These are phyloP conservation scores for Suillus clintonianus DNA, from an alignment of 768 basidiomycete genomes.

Conservation along the genomic window DNA sequence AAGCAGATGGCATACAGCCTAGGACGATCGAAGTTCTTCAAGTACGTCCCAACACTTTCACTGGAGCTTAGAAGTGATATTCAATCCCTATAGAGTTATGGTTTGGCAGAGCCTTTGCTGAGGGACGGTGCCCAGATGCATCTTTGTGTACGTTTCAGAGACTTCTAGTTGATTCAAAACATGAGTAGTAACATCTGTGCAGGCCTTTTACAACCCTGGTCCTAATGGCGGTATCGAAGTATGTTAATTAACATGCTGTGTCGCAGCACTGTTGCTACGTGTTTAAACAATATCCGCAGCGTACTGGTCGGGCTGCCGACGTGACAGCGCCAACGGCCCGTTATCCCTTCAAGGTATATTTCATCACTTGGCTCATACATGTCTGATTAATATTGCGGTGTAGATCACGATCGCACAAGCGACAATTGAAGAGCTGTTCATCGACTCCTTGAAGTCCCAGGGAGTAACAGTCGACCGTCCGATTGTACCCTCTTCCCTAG, in stretches of 20 bases:
- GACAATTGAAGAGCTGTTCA: slow-evolving; percentile 43
- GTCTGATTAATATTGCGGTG: not conserved
- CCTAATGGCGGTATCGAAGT: slow-evolving; percentile 65
- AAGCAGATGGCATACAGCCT: slow-evolving; percentile 59
- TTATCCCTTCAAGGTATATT: slow-evolving; percentile 67
- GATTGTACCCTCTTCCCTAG: slow-evolving; percentile 30
- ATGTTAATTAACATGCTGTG: not conserved
- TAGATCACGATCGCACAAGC: slow-evolving; percentile 42
- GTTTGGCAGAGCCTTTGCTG: slow-evolving; percentile 64
- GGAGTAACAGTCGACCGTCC: slow-evolving; percentile 40
- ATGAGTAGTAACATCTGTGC: not conserved
- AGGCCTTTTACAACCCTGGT: slow-evolving; percentile 79
- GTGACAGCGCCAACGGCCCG: slow-evolving; percentile 63
- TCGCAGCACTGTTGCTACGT: no score
- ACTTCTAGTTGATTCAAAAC: not conserved
- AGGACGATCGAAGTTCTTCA: slow-evolving; percentile 58
- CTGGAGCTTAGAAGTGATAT: not conserved
- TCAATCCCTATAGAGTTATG: slow-evolving; percentile 62
- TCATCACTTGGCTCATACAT: not conserved
- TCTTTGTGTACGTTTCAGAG: slow-evolving; percentile 52
- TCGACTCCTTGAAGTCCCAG: slow-evolving; percentile 37
- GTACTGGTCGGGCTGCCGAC: slow-evolving; percentile 63
- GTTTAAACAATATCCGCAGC: slow-evolving; percentile 36
- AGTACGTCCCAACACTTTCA: slow-evolving; percentile 23
- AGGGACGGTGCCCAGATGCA: slow-evolving; percentile 70